Conservation (phyloP, 23 red algal species). For the Cyanidiococcus yangmingshanensis region DNA sequence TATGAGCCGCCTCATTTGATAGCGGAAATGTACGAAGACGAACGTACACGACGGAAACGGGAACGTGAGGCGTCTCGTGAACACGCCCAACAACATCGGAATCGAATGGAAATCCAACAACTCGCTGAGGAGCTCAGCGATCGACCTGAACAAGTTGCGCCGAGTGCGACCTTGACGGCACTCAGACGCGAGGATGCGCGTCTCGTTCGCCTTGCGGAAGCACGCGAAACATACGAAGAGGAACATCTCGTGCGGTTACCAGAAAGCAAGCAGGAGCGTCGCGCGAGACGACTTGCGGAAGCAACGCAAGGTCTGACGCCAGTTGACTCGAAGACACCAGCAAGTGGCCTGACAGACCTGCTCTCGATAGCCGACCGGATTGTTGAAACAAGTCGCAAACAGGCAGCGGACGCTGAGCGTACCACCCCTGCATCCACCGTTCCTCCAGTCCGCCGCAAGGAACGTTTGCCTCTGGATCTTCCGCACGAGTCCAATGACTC, state of each 20-base stretch:
- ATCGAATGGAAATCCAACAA: neutral
- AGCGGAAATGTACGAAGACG: neutral
- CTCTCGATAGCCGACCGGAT: conserved; percentile 5
- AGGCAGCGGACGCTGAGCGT: too few species aligned
- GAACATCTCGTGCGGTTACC: neutral
- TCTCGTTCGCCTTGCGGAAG: neutral
- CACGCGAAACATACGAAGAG: conserved; percentile 10
- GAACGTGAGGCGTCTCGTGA: neutral
- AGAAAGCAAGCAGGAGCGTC: conserved; percentile 15
- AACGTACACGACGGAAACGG: neutral
- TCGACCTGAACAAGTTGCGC: neutral
- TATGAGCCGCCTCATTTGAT: neutral
- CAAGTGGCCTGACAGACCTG: conserved; percentile 5
- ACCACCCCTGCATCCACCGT: too few species aligned
- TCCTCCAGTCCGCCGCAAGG: too few species aligned
- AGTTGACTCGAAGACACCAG: neutral
- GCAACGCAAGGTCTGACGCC: neutral
- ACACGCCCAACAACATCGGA: neutral
- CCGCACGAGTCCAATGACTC: too few species aligned
- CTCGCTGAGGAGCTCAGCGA: neutral
- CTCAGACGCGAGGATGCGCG: neutral
- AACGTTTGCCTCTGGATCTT: too few species aligned
- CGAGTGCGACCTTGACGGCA: neutral
- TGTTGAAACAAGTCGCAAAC: neutral
- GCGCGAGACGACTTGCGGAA: neutral